Conservation (phyloP, 176 grass and related monocot genomes). For the Sorghum bicolor region DNA sequence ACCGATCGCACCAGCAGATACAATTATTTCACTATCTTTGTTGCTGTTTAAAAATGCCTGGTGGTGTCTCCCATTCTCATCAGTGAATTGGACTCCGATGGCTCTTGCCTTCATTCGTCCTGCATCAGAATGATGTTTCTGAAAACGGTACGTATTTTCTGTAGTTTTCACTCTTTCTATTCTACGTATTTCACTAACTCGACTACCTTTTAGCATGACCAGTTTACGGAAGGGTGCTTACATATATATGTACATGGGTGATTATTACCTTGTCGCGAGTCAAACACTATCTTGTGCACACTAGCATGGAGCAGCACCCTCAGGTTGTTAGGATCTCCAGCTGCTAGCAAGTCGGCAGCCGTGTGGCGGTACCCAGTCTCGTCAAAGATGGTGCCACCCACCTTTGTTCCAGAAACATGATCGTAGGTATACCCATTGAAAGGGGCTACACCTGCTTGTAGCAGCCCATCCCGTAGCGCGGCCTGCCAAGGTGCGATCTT, state of each 20-base stretch:
- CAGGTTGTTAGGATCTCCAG: conserved; percentile 58
- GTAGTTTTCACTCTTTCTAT: conserved; percentile 1
- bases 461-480: conserved; percentile 58
- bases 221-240: neutral
- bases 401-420: conserved; percentile 78
- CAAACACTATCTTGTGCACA: conserved; percentile 63
- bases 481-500: conserved; percentile 76
- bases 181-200: neutral
- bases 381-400: conserved; percentile 80
- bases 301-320: conserved; percentile 73
- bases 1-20: conserved; percentile 66
- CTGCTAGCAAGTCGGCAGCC: conserved; percentile 72
- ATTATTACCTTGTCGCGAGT: conserved; percentile 38
- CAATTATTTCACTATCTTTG: conserved; percentile 53
- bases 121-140: conserved; percentile 30
- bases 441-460: conserved; percentile 68
- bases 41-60: conserved; percentile 40
- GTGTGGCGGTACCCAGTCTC: conserved; percentile 76
- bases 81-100: conserved; percentile 60
- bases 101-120: conserved; percentile 49
- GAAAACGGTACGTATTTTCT: conserved; percentile 11
- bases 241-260: neutral
- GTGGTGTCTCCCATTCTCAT: conserved; percentile 63
- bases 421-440: conserved; percentile 88
- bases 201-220: neutral